Conservation (phyloP, 768 basidiomycete species). For the Lentinus tigrinus region DNA sequence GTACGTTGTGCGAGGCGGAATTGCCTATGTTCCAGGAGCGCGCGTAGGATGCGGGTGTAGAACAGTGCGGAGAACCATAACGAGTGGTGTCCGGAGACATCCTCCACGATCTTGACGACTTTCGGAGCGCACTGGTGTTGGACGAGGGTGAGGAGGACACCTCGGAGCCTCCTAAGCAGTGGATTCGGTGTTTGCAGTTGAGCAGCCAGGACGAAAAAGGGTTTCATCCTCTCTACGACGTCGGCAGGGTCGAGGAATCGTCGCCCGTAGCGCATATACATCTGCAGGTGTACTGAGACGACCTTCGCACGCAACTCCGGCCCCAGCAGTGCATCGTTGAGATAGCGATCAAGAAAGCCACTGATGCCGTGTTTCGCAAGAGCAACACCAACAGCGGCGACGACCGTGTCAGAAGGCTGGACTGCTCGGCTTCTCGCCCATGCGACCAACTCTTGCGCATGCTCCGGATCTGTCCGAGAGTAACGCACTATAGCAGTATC, state of each 20-base stretch:
- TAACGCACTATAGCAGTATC: constrained; percentile 2
- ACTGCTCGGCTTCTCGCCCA: constrained; percentile 8
- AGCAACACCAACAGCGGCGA: constrained; percentile 1
- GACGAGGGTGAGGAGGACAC: constrained; percentile 2
- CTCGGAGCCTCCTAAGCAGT: not conserved
- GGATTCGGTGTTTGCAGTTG: not conserved
- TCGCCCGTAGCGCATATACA: constrained; percentile 2
- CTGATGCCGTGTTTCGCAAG: constrained; percentile 4
- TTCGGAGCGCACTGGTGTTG: constrained; percentile 28
- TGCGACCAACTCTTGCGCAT: constrained; percentile 12
- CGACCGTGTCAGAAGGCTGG: not conserved
- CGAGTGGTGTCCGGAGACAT: constrained; percentile 34
- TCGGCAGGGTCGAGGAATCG: constrained; percentile 1
- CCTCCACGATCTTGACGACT: constrained; percentile 40
- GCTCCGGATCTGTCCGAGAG: constrained; percentile 1
- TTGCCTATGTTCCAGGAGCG: constrained; percentile 42
- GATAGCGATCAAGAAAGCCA: constrained; percentile 8
- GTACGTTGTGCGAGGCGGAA: constrained; percentile 34
- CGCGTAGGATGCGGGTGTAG: constrained; percentile 34
- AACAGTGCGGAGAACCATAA: constrained; percentile 41
- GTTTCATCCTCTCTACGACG: not conserved
- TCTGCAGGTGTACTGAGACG: not conserved
- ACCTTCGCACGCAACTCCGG: constrained; percentile 2
- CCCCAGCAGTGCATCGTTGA: constrained; percentile 1
- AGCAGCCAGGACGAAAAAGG: not conserved